phyloP scores from a whole-genome alignment of 176 grass and related monocot genomes.

The Ampelocalamus luodianensis region DNA sequence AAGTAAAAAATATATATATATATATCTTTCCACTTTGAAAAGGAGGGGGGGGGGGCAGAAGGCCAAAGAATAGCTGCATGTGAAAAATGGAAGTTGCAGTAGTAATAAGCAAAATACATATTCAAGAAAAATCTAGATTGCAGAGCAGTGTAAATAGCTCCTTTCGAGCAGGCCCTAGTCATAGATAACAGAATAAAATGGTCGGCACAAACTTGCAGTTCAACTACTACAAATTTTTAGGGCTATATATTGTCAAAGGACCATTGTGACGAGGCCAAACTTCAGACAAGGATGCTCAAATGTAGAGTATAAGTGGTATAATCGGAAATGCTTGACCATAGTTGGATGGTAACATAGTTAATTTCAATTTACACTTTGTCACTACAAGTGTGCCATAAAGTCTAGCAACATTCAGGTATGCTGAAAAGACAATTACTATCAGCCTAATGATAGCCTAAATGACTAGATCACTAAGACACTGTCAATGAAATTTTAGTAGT shows the following conservation, averaged over 20 bases:
- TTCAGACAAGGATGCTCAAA: neutral
- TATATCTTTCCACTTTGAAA: neutral
- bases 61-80: neutral
- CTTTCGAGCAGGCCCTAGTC: neutral
- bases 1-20: slow-evolving; percentile 19
- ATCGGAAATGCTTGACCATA: neutral
- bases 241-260: neutral
- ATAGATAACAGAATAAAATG: neutral
- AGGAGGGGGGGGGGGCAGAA: neutral
- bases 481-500: neutral
- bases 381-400: neutral
- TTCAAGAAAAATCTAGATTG: neutral
- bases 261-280: neutral
- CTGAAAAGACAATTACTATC: neutral
- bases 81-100: neutral
- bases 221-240: neutral
- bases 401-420: neutral
- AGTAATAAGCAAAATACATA: neutral
- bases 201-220: slow-evolving; percentile 11
- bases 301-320: neutral
- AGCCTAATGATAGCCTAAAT: slow-evolving; percentile 12
- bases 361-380: neutral
- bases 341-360: neutral
- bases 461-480: neutral
- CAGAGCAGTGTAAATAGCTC: neutral